Percentiles rank a stretch among this genome's conserved stretches.
Evolutionary conservation across 1,284 basidiomycete species (phyloP).

Genomic region (Ustilago nuda): DNA sequence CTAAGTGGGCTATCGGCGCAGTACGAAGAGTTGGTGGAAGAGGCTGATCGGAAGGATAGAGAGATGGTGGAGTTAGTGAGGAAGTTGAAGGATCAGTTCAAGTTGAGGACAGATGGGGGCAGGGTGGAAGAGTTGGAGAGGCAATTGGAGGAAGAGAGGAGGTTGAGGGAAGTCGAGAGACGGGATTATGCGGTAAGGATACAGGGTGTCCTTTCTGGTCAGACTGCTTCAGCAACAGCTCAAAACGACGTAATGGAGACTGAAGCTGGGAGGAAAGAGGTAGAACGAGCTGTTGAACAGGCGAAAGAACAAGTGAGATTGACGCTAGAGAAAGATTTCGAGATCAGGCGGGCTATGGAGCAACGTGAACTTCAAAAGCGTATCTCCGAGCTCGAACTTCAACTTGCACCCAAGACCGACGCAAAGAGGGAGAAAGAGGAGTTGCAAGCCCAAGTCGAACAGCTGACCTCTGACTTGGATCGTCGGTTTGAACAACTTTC

Average conservation of each 20-base stretch:
- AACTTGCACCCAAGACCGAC: not conserved
- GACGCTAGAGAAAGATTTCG: slow-evolving; percentile 44
- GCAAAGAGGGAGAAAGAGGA: not conserved
- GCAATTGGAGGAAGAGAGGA: slow-evolving; percentile 29
- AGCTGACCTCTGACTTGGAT: slow-evolving; percentile 26
- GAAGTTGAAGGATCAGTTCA: slow-evolving; percentile 7
- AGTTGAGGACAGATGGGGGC: not conserved
- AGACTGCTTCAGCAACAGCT: not conserved
- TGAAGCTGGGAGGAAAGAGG: not conserved
- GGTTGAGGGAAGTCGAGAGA: slow-evolving; percentile 30
- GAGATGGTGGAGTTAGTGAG: slow-evolving; percentile 14
- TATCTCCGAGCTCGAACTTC: slow-evolving; percentile 17
- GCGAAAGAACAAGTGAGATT: slow-evolving; percentile 24
- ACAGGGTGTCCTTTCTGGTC: slow-evolving; percentile 9
- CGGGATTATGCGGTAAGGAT: slow-evolving; percentile 39
- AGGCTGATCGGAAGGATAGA: slow-evolving; percentile 26
- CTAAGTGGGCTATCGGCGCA: slow-evolving; percentile 14
- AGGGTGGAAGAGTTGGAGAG: slow-evolving; percentile 9
- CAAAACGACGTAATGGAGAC: not conserved
- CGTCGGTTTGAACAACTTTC: slow-evolving; percentile 32
- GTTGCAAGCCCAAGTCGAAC: slow-evolving; percentile 1
- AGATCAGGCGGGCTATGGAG: slow-evolving; percentile 28
- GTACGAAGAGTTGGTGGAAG: slow-evolving; percentile 27
- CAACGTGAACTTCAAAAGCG: slow-evolving; percentile 11
- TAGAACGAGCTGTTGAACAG: slow-evolving; percentile 8